Evolutionary conservation across 176 grass and related monocot genomes (phyloP).

Genomic region (Eleusine indica): DNA sequence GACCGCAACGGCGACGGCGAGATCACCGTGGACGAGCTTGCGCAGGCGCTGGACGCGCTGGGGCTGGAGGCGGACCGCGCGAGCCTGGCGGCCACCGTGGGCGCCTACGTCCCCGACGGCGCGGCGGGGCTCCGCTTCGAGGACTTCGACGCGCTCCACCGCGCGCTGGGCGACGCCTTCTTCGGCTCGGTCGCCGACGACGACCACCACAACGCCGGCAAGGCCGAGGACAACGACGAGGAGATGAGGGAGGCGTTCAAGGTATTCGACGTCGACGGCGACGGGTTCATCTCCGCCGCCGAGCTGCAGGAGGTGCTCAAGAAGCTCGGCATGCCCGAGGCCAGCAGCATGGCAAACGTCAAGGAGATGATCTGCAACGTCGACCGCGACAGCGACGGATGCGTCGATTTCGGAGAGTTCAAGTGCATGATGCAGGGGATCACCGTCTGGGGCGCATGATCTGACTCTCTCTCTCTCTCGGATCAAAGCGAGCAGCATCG

Average conservation of each 20-base stretch:
- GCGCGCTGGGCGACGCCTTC: conserved; percentile 59
- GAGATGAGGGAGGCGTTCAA: conserved; percentile 77
- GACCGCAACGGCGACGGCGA: conserved; percentile 81
- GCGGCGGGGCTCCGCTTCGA: conserved; percentile 56
- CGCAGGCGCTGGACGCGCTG: conserved; percentile 69
- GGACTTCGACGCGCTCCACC: conserved; percentile 71
- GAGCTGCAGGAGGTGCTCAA: conserved; percentile 74
- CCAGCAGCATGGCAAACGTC: conserved; percentile 55
- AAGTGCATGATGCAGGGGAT: conserved; percentile 75
- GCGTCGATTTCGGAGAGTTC: conserved; percentile 72
- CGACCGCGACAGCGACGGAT: conserved; percentile 60
- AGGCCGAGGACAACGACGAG: conserved; percentile 36
- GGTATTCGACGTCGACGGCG: conserved; percentile 80
- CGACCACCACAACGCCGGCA: neutral
- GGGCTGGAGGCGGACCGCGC: conserved; percentile 62
- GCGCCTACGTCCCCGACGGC: conserved; percentile 55
- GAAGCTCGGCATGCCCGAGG: conserved; percentile 66
- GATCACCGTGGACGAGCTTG: conserved; percentile 79
- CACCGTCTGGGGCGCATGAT: conserved; percentile 49
- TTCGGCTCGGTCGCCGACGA: conserved; percentile 37
- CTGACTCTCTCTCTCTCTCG: too few species aligned
- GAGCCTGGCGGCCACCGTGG: conserved; percentile 42
- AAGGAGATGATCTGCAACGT: conserved; percentile 75
- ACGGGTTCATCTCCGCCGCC: conserved; percentile 68
- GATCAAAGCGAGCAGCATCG: too few species aligned